A percentile compares a stretch with the other conserved stretches of the same genome.
Conservation (phyloP, 768 basidiomycete genomes). For the Candolleomyces efflorescens region DNA sequence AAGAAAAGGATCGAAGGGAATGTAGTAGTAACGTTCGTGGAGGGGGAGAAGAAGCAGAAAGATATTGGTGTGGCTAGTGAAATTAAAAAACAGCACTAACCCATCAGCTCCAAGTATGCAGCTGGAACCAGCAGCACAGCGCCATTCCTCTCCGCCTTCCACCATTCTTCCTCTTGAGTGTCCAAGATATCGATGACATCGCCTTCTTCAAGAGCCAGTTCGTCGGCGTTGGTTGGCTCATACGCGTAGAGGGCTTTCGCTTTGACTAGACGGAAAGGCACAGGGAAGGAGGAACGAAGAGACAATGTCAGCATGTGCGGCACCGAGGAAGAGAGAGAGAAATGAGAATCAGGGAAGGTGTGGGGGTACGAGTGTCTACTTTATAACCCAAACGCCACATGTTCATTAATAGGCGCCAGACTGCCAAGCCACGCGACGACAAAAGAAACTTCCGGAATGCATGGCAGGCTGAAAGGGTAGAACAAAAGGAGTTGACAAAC, state of each 20-base stretch:
- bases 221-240: slow-evolving; percentile 63
- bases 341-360: neutral
- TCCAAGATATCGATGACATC: slow-evolving; percentile 80
- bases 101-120: slow-evolving; percentile 81
- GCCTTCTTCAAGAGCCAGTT: slow-evolving; percentile 82
- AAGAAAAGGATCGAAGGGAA: slow-evolving; percentile 6
- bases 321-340: neutral
- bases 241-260: slow-evolving; percentile 85
- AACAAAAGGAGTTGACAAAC: neutral
- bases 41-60: neutral
- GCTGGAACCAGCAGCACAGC: slow-evolving; percentile 89
- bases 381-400: too few species aligned
- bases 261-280: slow-evolving; percentile 35
- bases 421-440: too few species aligned
- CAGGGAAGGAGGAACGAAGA: neutral
- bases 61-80: neutral
- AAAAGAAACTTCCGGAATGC: too few species aligned
- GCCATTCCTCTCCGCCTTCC: slow-evolving; percentile 89
- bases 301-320: neutral
- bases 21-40: neutral
- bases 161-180: slow-evolving; percentile 84
- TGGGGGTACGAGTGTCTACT: too few species aligned
- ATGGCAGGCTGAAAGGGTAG: neutral
- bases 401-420: too few species aligned
- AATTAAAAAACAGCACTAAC: slow-evolving; percentile 67